Evolutionary conservation across 1,284 basidiomycete genomes (phyloP), one percentile per base, ranked within the genome.

Genomic region (Schizophyllum commune): DNA sequence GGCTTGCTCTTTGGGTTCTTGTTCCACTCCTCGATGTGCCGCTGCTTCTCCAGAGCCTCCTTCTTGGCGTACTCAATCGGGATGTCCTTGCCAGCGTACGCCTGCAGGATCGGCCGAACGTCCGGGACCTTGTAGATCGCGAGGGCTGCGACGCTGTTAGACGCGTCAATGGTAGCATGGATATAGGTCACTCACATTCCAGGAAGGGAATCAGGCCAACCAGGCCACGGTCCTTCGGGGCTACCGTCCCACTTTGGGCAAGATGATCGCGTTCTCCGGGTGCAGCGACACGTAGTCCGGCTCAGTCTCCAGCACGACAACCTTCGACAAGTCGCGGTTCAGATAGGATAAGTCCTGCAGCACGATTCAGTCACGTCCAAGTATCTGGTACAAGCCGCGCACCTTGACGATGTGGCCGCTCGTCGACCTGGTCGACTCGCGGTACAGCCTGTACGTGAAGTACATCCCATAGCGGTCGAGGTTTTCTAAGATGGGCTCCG

Each of bases 161-260:
- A 33, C 21, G 27, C 57, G 55, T n/a, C n/a, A n/a, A n/a, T 64
- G 56, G 20, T 58, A 13, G 64, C 65, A 54, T 4, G 54, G 9
- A 17, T 11, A 19, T 55, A 4, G 11, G 55, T 19, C 13, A 79
- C 89, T 57, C 72, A 94, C 94, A 94, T 78, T 99, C 96, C 7
- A 99, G 83, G 87, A 98, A 98, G 0, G 96, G 96, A 65, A 99
- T 94, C 78, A 98, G 82, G 11, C 89, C 90, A 11, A 99, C 73
- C 20, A 99, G 83, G 0, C 92, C 94, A 67, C 79, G 85, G 72
- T 96, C 94, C n/a, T 11, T 51, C 47, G 11, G 8, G 7, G 52
- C 52, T 22, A 8, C 95, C 96, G 7, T 88, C 86, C 97, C 97
- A 99, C 64, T n/a, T 88, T 88, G 17, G 89, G 86, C 55, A 98